A percentile compares a stretch with the other conserved stretches of the same genome.
Evolutionary conservation across 768 basidiomycete genomes (phyloP).

Genomic region (Lentinula sp.): DNA sequence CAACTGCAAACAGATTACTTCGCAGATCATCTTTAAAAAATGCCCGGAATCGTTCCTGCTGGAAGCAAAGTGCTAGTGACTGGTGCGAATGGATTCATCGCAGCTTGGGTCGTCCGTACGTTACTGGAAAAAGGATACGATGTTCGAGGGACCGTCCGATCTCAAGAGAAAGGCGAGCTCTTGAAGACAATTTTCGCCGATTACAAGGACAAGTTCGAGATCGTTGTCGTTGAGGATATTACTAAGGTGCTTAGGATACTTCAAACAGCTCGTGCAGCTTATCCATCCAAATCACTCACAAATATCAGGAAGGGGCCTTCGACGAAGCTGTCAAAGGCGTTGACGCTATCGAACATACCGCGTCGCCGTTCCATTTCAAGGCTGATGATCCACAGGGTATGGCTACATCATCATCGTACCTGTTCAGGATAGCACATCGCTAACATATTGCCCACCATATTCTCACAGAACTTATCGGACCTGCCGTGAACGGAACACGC

Average conservation of each 20-base stretch:
- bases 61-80: conserved; percentile 17
- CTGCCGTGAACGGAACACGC: conserved; percentile 53
- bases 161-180: conserved; percentile 48
- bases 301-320: conserved; percentile 54
- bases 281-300: background rate
- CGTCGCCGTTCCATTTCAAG: conserved; percentile 52
- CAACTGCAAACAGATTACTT: too few species aligned
- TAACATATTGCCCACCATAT: too few species aligned
- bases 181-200: conserved; percentile 47
- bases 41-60: conserved; percentile 1
- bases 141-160: conserved; percentile 65
- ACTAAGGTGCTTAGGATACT: conserved; percentile 17
- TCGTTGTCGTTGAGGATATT: conserved; percentile 69
- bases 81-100: conserved; percentile 58
- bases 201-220: conserved; percentile 54
- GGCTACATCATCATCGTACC: background rate
- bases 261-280: background rate
- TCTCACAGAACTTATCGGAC: conserved; percentile 40
- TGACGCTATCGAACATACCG: conserved; percentile 65
- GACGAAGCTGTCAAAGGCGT: conserved; percentile 76
- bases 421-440: background rate
- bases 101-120: conserved; percentile 47
- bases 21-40: background rate
- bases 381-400: conserved; percentile 37
- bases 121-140: conserved; percentile 58